Base-by-base conservation (phyloP, 371 early-diverging fungal genomes). In the Mucor lusitanicus region DNA sequence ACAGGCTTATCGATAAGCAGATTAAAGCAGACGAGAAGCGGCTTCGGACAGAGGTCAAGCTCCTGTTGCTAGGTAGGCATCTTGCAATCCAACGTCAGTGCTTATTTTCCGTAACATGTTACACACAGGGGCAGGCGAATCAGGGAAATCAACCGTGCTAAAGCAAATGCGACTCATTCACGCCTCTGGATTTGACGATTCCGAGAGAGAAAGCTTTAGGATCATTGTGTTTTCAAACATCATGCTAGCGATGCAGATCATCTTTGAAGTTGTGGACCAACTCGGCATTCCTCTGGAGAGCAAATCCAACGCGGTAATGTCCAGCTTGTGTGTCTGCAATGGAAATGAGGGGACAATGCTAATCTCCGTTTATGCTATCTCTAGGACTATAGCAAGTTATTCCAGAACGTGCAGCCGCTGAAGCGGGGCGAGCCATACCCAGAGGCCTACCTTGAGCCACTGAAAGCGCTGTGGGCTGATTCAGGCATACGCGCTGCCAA, bases 91-190 rank as follows among this genome's bases (percentile, higher is more conserved):
- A n/a, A n/a, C n/a, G n/a, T 1, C 35, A 8, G 9, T 37, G 55
- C 55, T 30, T 32, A 55, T 55, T 55, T 32, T 55, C 32, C 50
- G 50, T 50, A 50, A 50, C 50, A 50, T 50, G n/a, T 55, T 32
- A 27, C 12, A 28, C 54, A 62, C 70, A 96, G 97, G 98, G 54
- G 90, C 90, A 73, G 95, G 95, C 59, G 96, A 95, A 81, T 92
- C 93, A 46, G 96, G 96, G 56, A 95, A 95, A 74, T 91, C 92
- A 48, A 96, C 96, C 32, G 90, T 96, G 68, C 87, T 95, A 40
- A 96, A 96, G 65, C 95, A 96, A 80, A 92, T 96, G 93, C 92
- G 91, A 71, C 88, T 97, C 63, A 94, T 97, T 66, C 94, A 96
- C 79, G 92, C 92, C 66, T 85, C 86, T 46, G 97, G 96, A 1